Conservation (phyloP, 495 filamentous ascomycete species). For the Cladorrhinum samala region DNA sequence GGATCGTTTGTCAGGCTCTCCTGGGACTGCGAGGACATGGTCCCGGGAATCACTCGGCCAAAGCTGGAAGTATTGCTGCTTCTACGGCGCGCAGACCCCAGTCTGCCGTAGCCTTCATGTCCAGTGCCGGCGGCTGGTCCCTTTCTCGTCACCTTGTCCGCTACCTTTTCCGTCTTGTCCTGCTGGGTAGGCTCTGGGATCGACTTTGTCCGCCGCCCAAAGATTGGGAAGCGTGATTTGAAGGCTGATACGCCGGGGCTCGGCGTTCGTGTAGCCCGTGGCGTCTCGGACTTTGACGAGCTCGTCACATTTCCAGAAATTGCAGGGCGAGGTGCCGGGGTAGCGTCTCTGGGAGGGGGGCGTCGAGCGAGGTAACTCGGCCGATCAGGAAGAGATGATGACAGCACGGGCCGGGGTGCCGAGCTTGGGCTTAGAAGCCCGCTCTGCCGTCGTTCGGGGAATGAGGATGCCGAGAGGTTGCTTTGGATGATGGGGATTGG, state of each 20-base stretch:
- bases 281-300: slow-evolving; percentile 26
- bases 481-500: slow-evolving; percentile 70
- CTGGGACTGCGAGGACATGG: slow-evolving; percentile 44
- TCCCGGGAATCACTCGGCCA: slow-evolving; percentile 41
- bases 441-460: slow-evolving; percentile 39
- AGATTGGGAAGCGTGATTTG: slow-evolving; percentile 65
- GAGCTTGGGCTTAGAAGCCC: slow-evolving; percentile 29
- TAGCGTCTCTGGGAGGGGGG: slow-evolving; percentile 32
- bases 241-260: slow-evolving; percentile 41
- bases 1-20: slow-evolving; percentile 44
- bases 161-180: slow-evolving; percentile 49
- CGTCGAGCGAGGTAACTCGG: slow-evolving; percentile 22
- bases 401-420: slow-evolving; percentile 23
- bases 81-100: slow-evolving; percentile 54
- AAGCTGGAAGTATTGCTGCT: slow-evolving; percentile 48
- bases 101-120: slow-evolving; percentile 86
- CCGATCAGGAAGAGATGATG: slow-evolving; percentile 24
- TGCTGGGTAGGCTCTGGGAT: slow-evolving; percentile 44
- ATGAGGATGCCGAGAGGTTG: slow-evolving; percentile 55
- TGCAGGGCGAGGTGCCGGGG: slow-evolving; percentile 31
- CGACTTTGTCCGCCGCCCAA: slow-evolving; percentile 65
- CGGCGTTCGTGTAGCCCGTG: slow-evolving; percentile 35
- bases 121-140: slow-evolving; percentile 90
- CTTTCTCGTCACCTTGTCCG: slow-evolving; percentile 57
- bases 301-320: slow-evolving; percentile 14